These are phyloP conservation scores for Cystofilobasidium bisporidii DNA, from an alignment of 768 basidiomycete species.

Conservation along the genomic window DNA sequence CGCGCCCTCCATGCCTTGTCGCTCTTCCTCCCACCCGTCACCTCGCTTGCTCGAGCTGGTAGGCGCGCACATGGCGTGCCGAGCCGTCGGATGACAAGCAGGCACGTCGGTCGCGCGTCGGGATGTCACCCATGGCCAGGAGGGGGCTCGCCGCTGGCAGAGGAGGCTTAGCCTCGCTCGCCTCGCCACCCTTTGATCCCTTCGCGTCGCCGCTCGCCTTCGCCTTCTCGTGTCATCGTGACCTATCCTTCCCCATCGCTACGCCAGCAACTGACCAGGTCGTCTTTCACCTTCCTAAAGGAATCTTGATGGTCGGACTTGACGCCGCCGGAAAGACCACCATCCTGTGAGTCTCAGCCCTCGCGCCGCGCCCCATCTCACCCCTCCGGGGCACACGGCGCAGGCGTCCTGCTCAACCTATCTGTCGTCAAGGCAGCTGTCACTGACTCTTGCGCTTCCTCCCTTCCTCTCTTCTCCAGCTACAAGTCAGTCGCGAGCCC, in stretches of 20 bases:
- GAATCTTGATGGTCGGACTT: constrained; percentile 99
- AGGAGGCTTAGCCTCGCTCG: not conserved
- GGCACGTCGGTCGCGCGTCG: not conserved
- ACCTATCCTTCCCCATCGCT: constrained; percentile 65
- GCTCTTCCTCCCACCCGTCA: too few relatives aligned
- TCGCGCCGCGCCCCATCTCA: not conserved
- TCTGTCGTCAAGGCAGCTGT: not conserved
- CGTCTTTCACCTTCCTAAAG: constrained; percentile 46
- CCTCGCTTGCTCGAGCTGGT: too few relatives aligned
- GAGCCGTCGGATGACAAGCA: not conserved
- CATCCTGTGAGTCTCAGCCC: constrained; percentile 59
- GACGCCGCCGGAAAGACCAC: constrained; percentile 81
- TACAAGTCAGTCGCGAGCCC: constrained; percentile 20
- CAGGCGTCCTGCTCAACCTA: too few relatives aligned
- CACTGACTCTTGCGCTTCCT: constrained; percentile 1
- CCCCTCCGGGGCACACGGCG: not conserved
- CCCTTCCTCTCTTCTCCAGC: not conserved
- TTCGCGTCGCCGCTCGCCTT: not conserved
- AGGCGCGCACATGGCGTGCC: not conserved
- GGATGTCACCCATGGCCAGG: not conserved
- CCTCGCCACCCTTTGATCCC: constrained; percentile 1
- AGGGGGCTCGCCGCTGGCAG: not conserved
- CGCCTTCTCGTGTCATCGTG: constrained; percentile 42
- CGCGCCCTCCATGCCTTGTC: too few relatives aligned
- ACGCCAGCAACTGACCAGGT: constrained; percentile 96